Percentiles rank a stretch among this genome's conserved stretches.
phyloP scores from a whole-genome alignment of 2,329 filamentous ascomycete genomes.

The Fusarium odoratissimum region DNA sequence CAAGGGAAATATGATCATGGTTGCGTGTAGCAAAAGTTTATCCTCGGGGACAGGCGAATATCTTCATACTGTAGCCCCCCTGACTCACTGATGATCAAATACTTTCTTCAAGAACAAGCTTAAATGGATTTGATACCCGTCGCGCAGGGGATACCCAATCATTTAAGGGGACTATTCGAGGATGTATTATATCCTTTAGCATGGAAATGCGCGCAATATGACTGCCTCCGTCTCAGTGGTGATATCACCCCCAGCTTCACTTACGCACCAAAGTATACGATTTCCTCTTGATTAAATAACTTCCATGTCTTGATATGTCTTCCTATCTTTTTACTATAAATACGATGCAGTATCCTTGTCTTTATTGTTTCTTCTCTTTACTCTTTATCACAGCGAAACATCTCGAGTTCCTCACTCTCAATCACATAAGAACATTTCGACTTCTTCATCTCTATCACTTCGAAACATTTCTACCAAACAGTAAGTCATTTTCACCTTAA shows the following conservation, averaged over 20 bases:
- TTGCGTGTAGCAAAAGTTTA: not conserved
- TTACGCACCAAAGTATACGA: not conserved
- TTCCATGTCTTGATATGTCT: rapidly evolving
- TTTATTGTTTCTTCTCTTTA: not conserved
- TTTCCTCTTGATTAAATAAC: not conserved
- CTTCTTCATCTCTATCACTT: not conserved
- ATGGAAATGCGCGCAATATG: not conserved
- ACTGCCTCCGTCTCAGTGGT: not conserved
- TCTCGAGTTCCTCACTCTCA: not conserved
- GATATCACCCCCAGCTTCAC: not conserved
- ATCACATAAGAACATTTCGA: not conserved
- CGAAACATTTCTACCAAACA: not conserved
- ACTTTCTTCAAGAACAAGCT: not conserved
- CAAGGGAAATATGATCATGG: too few species aligned
- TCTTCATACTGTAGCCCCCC: too few species aligned
- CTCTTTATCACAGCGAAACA: not conserved
- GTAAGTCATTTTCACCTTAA: not conserved
- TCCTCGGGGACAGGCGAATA: not conserved
- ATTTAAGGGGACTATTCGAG: not conserved
- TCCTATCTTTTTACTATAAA: not conserved
- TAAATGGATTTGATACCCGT: too few species aligned
- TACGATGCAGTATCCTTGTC: not conserved
- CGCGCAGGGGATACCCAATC: not conserved
- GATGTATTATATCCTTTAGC: not conserved
- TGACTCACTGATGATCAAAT: not conserved